A percentile compares a stretch with the other conserved stretches of the same genome.
These are phyloP conservation scores for Colletotrichum magnum DNA, from an alignment of 2,329 filamentous ascomycete species.

Conservation along the genomic window DNA sequence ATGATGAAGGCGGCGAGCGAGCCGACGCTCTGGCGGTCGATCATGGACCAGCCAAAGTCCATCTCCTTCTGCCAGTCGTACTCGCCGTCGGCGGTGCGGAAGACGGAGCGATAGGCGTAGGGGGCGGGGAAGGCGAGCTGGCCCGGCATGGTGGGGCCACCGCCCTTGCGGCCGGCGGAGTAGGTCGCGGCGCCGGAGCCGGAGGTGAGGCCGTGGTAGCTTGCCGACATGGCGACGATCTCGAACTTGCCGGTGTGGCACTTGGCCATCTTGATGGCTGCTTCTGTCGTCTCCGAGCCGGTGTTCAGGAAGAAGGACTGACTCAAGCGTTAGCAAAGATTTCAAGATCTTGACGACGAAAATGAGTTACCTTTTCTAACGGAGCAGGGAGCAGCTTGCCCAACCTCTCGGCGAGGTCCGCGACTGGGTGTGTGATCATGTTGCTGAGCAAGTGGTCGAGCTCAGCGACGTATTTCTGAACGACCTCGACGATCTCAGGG, in stretches of 20 bases:
- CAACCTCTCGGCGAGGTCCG: slow-evolving; percentile 65
- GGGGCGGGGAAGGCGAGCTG: slow-evolving; percentile 71
- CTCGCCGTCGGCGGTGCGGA: slow-evolving; percentile 69
- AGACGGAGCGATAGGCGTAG: slow-evolving; percentile 73
- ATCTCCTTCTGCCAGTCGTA: slow-evolving; percentile 78
- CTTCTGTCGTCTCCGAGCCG: slow-evolving; percentile 69
- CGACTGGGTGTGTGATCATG: slow-evolving; percentile 70
- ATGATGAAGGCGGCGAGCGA: slow-evolving; percentile 75
- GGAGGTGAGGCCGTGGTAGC: slow-evolving; percentile 73
- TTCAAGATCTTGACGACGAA: neutral
- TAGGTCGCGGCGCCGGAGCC: slow-evolving; percentile 68
- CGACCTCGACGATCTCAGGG: slow-evolving; percentile 68
- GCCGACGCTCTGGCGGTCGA: slow-evolving; percentile 71
- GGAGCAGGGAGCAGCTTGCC: slow-evolving; percentile 59
- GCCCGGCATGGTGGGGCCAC: slow-evolving; percentile 65
- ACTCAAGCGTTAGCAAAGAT: neutral
- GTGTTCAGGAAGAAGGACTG: slow-evolving; percentile 69
- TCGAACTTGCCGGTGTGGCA: slow-evolving; percentile 74
- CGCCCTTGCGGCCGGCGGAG: slow-evolving; percentile 63
- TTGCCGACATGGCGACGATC: slow-evolving; percentile 70
- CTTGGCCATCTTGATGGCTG: slow-evolving; percentile 75
- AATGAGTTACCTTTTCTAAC: slow-evolving; percentile 56
- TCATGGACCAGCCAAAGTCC: slow-evolving; percentile 72
- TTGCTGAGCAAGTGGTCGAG: slow-evolving; percentile 71
- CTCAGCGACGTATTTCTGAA: slow-evolving; percentile 60